A percentile compares a stretch with the other conserved stretches of the same genome.
phyloP scores from a whole-genome alignment of 495 filamentous ascomycete genomes.

The Oleoguttula mirabilis region DNA sequence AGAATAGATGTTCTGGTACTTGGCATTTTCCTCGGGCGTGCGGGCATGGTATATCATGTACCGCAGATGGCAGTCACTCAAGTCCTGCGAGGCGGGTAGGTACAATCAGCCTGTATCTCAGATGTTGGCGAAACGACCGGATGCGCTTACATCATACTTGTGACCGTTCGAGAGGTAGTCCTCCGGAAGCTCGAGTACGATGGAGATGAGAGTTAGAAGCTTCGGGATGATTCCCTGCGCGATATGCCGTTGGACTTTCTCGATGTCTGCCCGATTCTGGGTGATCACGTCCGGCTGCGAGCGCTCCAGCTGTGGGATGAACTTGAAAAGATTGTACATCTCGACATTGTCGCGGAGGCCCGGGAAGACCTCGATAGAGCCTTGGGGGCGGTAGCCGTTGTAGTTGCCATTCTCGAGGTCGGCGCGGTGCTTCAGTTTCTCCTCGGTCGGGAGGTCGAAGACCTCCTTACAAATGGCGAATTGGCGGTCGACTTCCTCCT shows the following conservation, averaged over 20 bases:
- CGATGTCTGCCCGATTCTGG: slow-evolving; percentile 32
- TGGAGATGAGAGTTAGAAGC: slow-evolving; percentile 38
- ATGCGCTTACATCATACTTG: slow-evolving; percentile 39
- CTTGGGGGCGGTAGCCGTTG: slow-evolving; percentile 24
- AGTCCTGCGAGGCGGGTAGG: no score
- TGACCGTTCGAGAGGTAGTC: slow-evolving; percentile 40
- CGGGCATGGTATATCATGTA: slow-evolving; percentile 45
- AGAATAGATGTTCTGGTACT: slow-evolving; percentile 32
- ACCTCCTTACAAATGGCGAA: slow-evolving; percentile 45
- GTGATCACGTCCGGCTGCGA: slow-evolving; percentile 35
- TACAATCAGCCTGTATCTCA: no score
- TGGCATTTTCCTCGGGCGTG: slow-evolving; percentile 35
- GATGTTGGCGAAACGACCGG: no score
- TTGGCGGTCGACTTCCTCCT: slow-evolving; percentile 45
- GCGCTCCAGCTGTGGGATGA: slow-evolving; percentile 34
- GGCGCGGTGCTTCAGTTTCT: slow-evolving; percentile 16
- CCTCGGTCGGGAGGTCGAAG: slow-evolving; percentile 34
- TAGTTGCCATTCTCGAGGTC: slow-evolving; percentile 16
- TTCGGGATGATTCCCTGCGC: slow-evolving; percentile 37
- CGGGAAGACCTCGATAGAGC: slow-evolving; percentile 24
- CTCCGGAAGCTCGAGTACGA: slow-evolving; percentile 42
- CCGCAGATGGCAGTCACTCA: slow-evolving; percentile 37
- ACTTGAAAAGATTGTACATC: slow-evolving; percentile 46
- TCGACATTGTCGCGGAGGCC: slow-evolving; percentile 42
- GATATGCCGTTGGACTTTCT: slow-evolving; percentile 35